phyloP scores from a whole-genome alignment of 2,329 filamentous ascomycete species.

The Talaromyces piceae region DNA sequence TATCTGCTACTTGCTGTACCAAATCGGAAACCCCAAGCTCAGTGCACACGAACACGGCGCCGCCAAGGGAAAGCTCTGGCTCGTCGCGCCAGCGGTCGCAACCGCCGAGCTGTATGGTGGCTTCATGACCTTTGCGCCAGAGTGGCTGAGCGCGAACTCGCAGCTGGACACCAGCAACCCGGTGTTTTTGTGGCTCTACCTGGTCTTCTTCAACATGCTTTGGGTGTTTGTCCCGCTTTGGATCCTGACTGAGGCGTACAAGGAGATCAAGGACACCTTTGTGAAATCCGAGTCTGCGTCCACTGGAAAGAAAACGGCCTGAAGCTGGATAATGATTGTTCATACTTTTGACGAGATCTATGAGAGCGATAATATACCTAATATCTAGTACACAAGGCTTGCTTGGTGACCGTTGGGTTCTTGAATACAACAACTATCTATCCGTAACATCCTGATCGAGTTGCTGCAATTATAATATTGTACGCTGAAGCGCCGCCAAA shows the following conservation, averaged over 20 bases:
- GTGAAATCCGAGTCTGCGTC: constrained; percentile 19
- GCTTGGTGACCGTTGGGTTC: not conserved
- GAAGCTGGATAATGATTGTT: not conserved
- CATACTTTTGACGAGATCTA: not conserved
- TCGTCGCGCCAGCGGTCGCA: constrained; percentile 52
- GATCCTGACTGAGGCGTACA: constrained; percentile 48
- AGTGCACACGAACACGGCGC: constrained; percentile 16
- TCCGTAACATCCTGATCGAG: too few species aligned
- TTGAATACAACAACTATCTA: not conserved
- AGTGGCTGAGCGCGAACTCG: constrained; percentile 54
- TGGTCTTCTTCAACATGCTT: constrained; percentile 57
- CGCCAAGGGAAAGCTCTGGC: constrained; percentile 40
- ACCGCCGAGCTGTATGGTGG: constrained; percentile 58
- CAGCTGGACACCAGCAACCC: constrained; percentile 53
- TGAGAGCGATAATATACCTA: not conserved
- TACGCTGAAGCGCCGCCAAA: too few species aligned
- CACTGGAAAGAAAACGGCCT: constrained; percentile 11
- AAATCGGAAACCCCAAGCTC: constrained; percentile 15
- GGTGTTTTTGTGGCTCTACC: constrained; percentile 57
- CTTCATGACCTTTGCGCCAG: constrained; percentile 60
- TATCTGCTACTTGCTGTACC: constrained; percentile 47
- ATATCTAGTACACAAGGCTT: not conserved
- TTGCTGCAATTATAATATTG: too few species aligned
- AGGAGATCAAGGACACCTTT: constrained; percentile 36
- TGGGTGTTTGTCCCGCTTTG: constrained; percentile 55